These are phyloP conservation scores for Leccinum subgranulosum DNA, from an alignment of 768 basidiomycete genomes.

Conservation along the genomic window DNA sequence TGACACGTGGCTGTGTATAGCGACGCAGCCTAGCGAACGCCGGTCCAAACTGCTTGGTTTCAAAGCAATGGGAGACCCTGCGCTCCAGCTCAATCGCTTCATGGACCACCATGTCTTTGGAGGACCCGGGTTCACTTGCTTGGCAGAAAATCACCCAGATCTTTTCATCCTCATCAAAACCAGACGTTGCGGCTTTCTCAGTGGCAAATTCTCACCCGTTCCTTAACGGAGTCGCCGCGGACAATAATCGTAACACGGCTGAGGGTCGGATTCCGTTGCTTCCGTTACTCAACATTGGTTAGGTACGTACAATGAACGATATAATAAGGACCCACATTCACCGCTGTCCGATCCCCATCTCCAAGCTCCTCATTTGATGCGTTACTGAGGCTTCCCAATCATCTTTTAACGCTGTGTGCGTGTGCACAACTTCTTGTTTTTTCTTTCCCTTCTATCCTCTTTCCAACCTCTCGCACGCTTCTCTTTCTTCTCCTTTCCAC, in stretches of 20 bases:
- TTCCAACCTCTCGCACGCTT: background rate
- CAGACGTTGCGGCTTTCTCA: background rate
- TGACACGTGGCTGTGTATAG: background rate
- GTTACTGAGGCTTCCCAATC: background rate
- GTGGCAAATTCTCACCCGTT: background rate
- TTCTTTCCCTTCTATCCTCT: background rate
- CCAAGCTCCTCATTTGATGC: background rate
- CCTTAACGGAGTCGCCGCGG: background rate
- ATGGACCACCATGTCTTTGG: background rate
- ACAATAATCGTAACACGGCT: background rate
- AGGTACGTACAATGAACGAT: slow-evolving; percentile 3
- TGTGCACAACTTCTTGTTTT: background rate
- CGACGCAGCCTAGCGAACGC: background rate
- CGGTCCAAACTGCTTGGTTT: background rate
- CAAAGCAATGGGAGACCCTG: background rate
- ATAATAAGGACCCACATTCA: background rate
- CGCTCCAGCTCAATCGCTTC: background rate
- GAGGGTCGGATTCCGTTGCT: background rate
- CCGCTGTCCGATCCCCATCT: background rate
- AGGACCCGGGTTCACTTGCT: background rate
- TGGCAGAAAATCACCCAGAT: background rate
- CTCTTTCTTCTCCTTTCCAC: background rate
- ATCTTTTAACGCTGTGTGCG: background rate
- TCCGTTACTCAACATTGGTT: background rate
- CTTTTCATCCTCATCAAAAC: background rate